These are phyloP conservation scores for Immersiporthe knoxdaviesiana DNA, from an alignment of 2,329 filamentous ascomycete species.

Conservation along the genomic window DNA sequence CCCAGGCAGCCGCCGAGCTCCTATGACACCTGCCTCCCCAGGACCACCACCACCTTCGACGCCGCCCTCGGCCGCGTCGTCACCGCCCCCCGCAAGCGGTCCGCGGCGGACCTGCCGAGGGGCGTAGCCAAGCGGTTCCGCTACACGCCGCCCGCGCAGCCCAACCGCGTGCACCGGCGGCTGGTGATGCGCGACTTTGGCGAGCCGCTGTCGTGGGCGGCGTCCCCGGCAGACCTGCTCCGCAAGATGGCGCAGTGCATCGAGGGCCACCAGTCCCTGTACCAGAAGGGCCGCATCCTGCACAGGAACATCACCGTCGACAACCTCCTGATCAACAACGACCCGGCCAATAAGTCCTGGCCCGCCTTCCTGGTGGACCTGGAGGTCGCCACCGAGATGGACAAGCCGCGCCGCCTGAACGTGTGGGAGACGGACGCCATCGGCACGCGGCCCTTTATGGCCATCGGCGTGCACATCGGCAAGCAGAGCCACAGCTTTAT, in stretches of 20 bases:
- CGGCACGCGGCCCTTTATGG: constrained; percentile 51
- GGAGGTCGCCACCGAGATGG: constrained; percentile 40
- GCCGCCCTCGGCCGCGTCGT: constrained; percentile 12
- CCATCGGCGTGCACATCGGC: constrained; percentile 46
- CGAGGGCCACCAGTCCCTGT: constrained; percentile 37
- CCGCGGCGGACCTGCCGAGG: background rate
- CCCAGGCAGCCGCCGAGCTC: too few species aligned
- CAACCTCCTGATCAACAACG: constrained; percentile 47
- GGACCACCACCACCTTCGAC: too few species aligned
- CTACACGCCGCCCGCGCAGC: background rate
- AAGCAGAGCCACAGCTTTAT: constrained; percentile 48
- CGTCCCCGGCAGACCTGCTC: constrained; percentile 38
- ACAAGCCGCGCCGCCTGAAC: too few species aligned
- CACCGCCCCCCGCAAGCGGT: background rate
- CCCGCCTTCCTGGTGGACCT: constrained; percentile 39
- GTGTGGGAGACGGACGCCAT: background rate
- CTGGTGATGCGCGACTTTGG: constrained; percentile 36
- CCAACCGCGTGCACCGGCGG: constrained; percentile 7
- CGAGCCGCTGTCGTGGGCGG: constrained; percentile 41
- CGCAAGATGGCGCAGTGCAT: constrained; percentile 39
- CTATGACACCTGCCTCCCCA: too few species aligned
- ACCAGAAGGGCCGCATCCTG: constrained; percentile 38
- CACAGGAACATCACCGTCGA: constrained; percentile 43
- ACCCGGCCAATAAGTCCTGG: background rate
- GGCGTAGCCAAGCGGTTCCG: too few species aligned